Base-by-base conservation (phyloP, 1,284 basidiomycete species). In the Rhodofomes roseus region DNA sequence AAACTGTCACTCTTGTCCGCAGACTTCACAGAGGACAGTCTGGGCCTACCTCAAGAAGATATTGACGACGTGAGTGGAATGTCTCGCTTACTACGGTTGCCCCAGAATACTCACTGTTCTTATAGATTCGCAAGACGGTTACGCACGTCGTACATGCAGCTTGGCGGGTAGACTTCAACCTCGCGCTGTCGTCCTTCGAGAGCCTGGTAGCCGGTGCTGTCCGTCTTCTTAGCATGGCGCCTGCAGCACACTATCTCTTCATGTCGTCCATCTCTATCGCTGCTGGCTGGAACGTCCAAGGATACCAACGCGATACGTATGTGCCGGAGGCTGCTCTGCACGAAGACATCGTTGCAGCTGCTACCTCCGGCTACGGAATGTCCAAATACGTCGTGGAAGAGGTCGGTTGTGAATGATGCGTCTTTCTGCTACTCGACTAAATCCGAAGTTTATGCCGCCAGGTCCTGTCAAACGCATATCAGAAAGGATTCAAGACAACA, bases 371-470 rank as follows among this genome's bases (percentile, higher is more conserved):
- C 2, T 79, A 79, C 61, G 63, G 68, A 14, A 74, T 77, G 60
- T 72, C 73, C 7, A 79, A 79, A 61, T 79, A 74, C 72, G 71
- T 77, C 0, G 71, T 72, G 1, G 77, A 79, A 60, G 67, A 59
- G 55, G n/a, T n/a, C n/a, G n/a, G n/a, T n/a, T n/a, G 72, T 67
- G 36, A 63, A 65, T 56, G 62, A 51, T n/a, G 20, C 34, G 6
- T n/a, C 3, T 4, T 20, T 20, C 20, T 8, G 29, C 25, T 46
- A 2, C 1, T 27, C n/a, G n/a, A n/a, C n/a, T n/a, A n/a, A n/a
- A n/a, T n/a, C n/a, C n/a, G n/a, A n/a, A n/a, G n/a, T n/a, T n/a
- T n/a, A n/a, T n/a, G n/a, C n/a, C n/a, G 41, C 22, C 46, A 67
- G 72, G 61, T 75, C 11, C 62, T 77, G 25, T 55, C 48, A 1